Percentiles rank a stretch among this genome's conserved stretches.
phyloP scores from a whole-genome alignment of 805 yeast genomes.

The Metschnikowia lunata region DNA sequence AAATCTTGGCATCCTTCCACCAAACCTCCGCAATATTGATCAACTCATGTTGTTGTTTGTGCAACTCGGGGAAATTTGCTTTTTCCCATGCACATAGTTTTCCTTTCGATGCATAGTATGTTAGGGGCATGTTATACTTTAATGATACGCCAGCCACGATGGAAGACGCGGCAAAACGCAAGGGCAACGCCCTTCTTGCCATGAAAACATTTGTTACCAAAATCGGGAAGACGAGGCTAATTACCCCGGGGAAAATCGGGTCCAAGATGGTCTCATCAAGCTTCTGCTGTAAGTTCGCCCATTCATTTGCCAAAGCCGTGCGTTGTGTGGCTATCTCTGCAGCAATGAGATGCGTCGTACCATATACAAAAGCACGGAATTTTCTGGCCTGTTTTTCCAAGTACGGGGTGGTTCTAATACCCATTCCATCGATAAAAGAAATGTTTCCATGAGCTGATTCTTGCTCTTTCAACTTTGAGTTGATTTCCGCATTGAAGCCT shows the following conservation, averaged over 20 bases:
- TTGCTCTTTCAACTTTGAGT: slow-evolving; percentile 32
- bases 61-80: slow-evolving; percentile 29
- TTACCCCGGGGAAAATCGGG: slow-evolving; percentile 51
- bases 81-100: slow-evolving; percentile 24
- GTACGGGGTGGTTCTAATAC: slow-evolving; percentile 45
- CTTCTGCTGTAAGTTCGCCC: slow-evolving; percentile 23
- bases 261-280: slow-evolving; percentile 41
- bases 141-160: slow-evolving; percentile 41
- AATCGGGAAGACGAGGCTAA: slow-evolving; percentile 52
- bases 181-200: slow-evolving; percentile 42
- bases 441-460: slow-evolving; percentile 40
- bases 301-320: slow-evolving; percentile 46
- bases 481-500: slow-evolving; percentile 39
- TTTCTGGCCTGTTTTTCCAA: slow-evolving; percentile 42
- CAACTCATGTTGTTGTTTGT: slow-evolving; percentile 23
- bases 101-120: slow-evolving; percentile 12
- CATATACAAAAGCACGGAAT: slow-evolving; percentile 36
- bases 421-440: slow-evolving; percentile 48
- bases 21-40: slow-evolving; percentile 10
- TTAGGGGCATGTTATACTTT: slow-evolving; percentile 48
- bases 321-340: slow-evolving; percentile 47
- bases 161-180: slow-evolving; percentile 50
- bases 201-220: slow-evolving; percentile 55
- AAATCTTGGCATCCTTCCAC: slow-evolving; percentile 10
- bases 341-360: slow-evolving; percentile 30